Evolutionary conservation across 2,329 filamentous ascomycete genomes (phyloP).

Genomic region (Colletotrichum sp.): DNA sequence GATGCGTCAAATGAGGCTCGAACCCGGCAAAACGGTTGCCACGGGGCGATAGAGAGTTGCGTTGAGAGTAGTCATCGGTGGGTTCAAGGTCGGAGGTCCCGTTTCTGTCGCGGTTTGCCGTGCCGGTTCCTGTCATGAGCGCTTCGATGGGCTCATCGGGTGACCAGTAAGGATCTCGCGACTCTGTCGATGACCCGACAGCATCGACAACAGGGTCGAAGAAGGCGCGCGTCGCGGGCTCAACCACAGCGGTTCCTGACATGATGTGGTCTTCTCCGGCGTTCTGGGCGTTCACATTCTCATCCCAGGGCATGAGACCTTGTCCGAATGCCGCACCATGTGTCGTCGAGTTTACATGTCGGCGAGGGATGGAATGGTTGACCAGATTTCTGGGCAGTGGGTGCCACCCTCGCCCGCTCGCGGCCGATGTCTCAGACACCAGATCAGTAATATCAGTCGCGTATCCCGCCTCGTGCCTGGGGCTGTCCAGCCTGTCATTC

Average conservation of each 20-base stretch:
- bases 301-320: not conserved
- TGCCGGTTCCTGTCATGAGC: not conserved
- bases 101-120: not conserved
- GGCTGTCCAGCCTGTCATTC: not conserved
- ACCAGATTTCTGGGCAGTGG: not conserved
- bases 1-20: conserved; percentile 37
- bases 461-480: not conserved
- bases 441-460: not conserved
- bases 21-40: conserved; percentile 19
- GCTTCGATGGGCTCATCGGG: not conserved
- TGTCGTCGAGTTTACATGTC: not conserved
- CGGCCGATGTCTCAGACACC: conserved; percentile 2
- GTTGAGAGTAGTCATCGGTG: not conserved
- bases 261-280: not conserved
- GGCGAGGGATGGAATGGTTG: not conserved
- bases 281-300: not conserved
- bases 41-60: not conserved
- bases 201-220: not conserved
- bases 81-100: not conserved
- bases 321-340: not conserved
- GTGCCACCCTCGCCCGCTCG: not conserved
- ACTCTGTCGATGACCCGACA: not conserved
- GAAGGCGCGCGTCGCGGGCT: not conserved
- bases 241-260: not conserved
- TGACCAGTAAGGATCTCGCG: not conserved